A percentile compares a stretch with the other conserved stretches of the same genome.
Conservation (phyloP, 2,329 filamentous ascomycete genomes). For the Dactylellina drechsleri region DNA sequence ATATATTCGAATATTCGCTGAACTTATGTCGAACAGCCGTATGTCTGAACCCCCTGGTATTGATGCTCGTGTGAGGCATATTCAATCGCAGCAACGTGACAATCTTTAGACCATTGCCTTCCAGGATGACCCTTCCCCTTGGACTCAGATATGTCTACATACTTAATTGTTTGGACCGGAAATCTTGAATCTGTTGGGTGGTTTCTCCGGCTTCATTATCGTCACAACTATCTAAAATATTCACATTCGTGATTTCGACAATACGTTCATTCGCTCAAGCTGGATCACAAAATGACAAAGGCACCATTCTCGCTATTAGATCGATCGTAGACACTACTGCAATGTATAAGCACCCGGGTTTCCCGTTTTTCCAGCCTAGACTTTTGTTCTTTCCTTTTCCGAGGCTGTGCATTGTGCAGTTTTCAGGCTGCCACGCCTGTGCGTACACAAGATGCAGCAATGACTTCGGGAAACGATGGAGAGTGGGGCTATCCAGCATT, state of each 20-base stretch:
- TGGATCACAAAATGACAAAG: neutral
- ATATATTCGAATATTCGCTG: too few species aligned
- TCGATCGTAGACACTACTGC: slow-evolving; percentile 12
- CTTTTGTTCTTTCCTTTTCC: slow-evolving; percentile 54
- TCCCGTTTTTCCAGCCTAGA: slow-evolving; percentile 49
- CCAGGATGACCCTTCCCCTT: slow-evolving; percentile 12
- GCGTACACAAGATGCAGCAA: neutral
- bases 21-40: neutral
- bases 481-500: slow-evolving; percentile 15
- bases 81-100: slow-evolving; percentile 12
- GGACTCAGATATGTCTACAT: neutral
- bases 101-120: neutral
- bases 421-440: slow-evolving; percentile 49
- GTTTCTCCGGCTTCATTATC: neutral
- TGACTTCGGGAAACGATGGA: neutral
- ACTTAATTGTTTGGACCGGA: slow-evolving; percentile 6
- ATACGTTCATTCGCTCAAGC: neutral
- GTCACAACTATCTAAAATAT: neutral
- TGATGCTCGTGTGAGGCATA: slow-evolving; percentile 19
- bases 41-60: neutral
- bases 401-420: slow-evolving; percentile 31
- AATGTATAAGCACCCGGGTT: slow-evolving; percentile 30
- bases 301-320: neutral
- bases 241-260: neutral
- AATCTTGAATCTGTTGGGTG: neutral